These are phyloP conservation scores for Suillus placidus DNA, from an alignment of 768 basidiomycete genomes.

Conservation along the genomic window DNA sequence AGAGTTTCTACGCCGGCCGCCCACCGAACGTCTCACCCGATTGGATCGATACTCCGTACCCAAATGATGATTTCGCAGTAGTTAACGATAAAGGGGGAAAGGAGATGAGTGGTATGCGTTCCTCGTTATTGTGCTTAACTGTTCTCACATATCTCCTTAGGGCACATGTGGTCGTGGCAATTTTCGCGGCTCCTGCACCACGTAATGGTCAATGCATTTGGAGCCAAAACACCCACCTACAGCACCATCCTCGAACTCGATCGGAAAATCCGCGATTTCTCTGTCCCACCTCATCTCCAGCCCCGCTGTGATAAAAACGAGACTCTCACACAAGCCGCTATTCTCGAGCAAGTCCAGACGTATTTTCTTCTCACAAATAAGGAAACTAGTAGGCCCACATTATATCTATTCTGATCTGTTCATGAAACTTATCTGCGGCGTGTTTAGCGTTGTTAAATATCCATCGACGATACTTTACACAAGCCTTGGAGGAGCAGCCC, in stretches of 20 bases:
- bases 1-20: slow-evolving; percentile 67
- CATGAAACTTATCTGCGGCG: background rate
- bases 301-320: slow-evolving; percentile 31
- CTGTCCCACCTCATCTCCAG: slow-evolving; percentile 50
- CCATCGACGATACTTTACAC: slow-evolving; percentile 69
- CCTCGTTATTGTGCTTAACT: background rate
- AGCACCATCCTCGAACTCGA: slow-evolving; percentile 57
- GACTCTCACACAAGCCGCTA: slow-evolving; percentile 20
- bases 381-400: slow-evolving; percentile 46
- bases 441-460: slow-evolving; percentile 59
- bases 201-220: slow-evolving; percentile 54
- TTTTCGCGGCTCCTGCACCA: slow-evolving; percentile 56
- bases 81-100: slow-evolving; percentile 36
- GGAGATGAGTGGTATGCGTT: slow-evolving; percentile 46
- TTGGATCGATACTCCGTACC: slow-evolving; percentile 61
- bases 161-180: slow-evolving; percentile 57
- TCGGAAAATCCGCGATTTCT: slow-evolving; percentile 61
- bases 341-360: slow-evolving; percentile 39
- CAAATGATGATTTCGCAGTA: slow-evolving; percentile 44
- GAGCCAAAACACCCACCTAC: slow-evolving; percentile 54
- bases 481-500: slow-evolving; percentile 63
- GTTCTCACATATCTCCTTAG: slow-evolving; percentile 34
- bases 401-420: background rate
- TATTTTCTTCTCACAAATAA: slow-evolving; percentile 48
- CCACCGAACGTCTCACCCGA: slow-evolving; percentile 56